Evolutionary conservation across 2,329 filamentous ascomycete species (phyloP), one percentile per base, ranked within the genome.

Genomic region (Talaromyces sp.): DNA sequence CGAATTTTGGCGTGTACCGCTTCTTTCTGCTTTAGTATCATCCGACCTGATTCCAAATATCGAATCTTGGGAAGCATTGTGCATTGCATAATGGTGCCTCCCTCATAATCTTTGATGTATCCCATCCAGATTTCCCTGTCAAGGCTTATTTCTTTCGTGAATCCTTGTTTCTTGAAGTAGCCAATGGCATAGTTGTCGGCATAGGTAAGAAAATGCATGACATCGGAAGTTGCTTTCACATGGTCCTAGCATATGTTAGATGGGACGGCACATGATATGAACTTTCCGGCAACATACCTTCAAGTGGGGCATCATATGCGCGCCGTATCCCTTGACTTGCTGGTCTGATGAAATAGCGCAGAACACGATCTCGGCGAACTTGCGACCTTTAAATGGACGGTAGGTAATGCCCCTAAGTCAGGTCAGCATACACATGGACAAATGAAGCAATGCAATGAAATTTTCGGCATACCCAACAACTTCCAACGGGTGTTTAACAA

Each of bases 81-180:
- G 72, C 95, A 99, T 79, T 99, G 95, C 95, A 99, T 99, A 64
- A 99, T 96, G 0, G 95, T 99, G 62, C 95, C 95, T 62, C 95
- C 95, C 77, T 99, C 95, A 75, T 99, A 99, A 74, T 99, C 95
- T 74, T 99, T 99, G 81, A 99, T 99, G 71, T 98, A 99, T 2
- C 95, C 95, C 95, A 98, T 98, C 95, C 95, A 99, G 3, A 92
- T 88, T 2, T 89, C 87, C 70, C 88, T 90, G 63, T 95, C 90
- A 0, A 99, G 85, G 0, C 93, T 96, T 66, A 99, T 98, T 70
- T 99, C 94, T 75, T 99, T 99, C 1, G 95, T 98, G 72, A 99
- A 99, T 0, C 95, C 95, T 74, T 99, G 95, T 75, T 99, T 99
- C 76, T 98, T 96, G 78, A 99, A 99, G 76, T 98, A 99, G 10